A percentile compares a stretch with the other conserved stretches of the same genome.
Evolutionary conservation across 208 protist species (phyloP).

Genomic region (Naegleria gruberi): DNA sequence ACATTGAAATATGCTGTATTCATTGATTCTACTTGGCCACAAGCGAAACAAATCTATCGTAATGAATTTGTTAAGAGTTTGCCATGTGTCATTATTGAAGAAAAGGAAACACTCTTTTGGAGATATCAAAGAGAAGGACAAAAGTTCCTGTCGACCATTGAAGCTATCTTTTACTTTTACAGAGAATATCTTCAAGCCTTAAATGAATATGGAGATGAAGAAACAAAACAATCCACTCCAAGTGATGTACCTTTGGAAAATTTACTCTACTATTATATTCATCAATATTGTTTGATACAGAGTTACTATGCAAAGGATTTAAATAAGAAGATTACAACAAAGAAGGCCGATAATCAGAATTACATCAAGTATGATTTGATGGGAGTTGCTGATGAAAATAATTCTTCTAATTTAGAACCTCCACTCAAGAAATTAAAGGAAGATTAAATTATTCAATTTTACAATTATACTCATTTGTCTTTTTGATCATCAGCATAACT

Average conservation of each 20-base stretch:
- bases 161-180: conserved; percentile 87
- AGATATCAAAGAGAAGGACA: conserved; percentile 74
- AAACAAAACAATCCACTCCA: no score
- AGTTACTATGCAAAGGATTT: conserved; percentile 51
- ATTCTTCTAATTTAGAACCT: neutral
- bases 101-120: conserved; percentile 81
- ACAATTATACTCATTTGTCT: no score
- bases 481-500: no score
- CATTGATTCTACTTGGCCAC: conserved; percentile 85
- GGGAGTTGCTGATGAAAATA: neutral
- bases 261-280: conserved; percentile 85
- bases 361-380: conserved; percentile 5
- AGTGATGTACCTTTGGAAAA: conserved; percentile 83
- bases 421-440: neutral
- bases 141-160: conserved; percentile 78
- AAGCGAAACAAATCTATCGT: conserved; percentile 69
- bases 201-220: neutral
- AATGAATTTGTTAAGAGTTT: conserved; percentile 61
- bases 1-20: conserved; percentile 74
- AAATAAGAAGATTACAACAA: conserved; percentile 14
- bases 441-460: no score
- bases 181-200: conserved; percentile 58
- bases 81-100: conserved; percentile 57
- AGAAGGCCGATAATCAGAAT: neutral
- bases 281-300: conserved; percentile 84